Conservation (phyloP, 768 basidiomycete species). For the Clavulina sp. region DNA sequence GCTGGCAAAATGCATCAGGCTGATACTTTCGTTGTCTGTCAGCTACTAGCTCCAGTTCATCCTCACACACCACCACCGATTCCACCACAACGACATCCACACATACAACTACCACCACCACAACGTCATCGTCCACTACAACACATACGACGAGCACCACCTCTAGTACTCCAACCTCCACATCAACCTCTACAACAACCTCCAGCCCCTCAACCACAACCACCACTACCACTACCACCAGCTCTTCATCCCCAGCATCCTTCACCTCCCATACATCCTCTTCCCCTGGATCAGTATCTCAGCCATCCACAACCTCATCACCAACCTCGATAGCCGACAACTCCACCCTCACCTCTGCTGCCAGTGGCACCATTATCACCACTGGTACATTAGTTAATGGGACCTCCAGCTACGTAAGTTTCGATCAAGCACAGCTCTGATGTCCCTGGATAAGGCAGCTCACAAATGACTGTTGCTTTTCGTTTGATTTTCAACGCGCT, state of each 20-base stretch:
- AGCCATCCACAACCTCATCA: too few species aligned
- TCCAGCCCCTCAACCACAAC: constrained; percentile 1
- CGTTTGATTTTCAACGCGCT: too few species aligned
- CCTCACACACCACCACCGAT: constrained; percentile 4
- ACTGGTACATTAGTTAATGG: neutral
- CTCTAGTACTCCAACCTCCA: neutral
- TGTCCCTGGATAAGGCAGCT: neutral
- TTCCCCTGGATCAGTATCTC: neutral
- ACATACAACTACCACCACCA: neutral
- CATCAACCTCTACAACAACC: constrained; percentile 1
- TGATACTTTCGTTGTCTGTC: too few species aligned
- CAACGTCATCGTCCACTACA: constrained; percentile 1
- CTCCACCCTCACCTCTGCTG: neutral
- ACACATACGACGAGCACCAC: neutral
- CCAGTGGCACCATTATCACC: neutral
- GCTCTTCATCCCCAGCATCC: neutral
- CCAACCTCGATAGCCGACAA: too few species aligned
- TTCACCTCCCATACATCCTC: neutral
- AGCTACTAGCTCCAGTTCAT: constrained; percentile 6
- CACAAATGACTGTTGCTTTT: neutral
- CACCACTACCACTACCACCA: neutral
- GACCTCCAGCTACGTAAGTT: neutral
- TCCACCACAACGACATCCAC: neutral
- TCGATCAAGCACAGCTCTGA: neutral
- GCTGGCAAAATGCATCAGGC: too few species aligned